Conservation (phyloP, 768 basidiomycete genomes). For the Kwoniella bestiolae region DNA sequence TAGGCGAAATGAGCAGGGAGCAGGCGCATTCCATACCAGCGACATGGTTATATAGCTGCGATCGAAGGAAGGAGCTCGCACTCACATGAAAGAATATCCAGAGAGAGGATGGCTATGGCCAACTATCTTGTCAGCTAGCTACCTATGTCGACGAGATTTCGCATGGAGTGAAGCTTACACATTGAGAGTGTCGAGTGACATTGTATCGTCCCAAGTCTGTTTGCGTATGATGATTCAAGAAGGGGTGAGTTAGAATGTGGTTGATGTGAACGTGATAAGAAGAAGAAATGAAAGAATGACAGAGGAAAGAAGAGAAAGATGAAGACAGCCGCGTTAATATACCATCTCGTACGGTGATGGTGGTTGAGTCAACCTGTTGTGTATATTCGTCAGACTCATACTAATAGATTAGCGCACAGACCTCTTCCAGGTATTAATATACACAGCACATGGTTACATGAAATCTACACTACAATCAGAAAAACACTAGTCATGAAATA, state of each 20-base stretch:
- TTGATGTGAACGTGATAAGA: not conserved
- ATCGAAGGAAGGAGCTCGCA: too few relatives aligned
- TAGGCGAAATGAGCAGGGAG: too few relatives aligned
- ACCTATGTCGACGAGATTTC: not conserved
- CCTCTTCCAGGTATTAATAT: not conserved
- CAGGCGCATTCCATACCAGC: too few relatives aligned
- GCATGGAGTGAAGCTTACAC: not conserved
- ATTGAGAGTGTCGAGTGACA: conserved; percentile 1
- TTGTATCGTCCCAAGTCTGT: not conserved
- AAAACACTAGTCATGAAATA: too few relatives aligned
- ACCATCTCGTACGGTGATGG: not conserved
- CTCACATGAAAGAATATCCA: conserved; percentile 23
- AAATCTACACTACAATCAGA: not conserved
- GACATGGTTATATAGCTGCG: too few relatives aligned
- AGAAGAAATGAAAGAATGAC: not conserved
- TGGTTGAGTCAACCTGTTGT: conserved; percentile 3
- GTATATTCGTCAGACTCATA: not conserved
- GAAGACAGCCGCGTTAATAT: not conserved
- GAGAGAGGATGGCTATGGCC: conserved; percentile 14
- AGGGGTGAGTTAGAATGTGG: not conserved
- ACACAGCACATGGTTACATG: not conserved
- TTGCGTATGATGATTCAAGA: not conserved
- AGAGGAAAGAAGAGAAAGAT: not conserved
- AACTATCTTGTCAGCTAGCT: not conserved
- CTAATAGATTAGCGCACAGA: not conserved